Conservation (phyloP, 192 early-diverging fungal species). For the Lobosporangium transversale region DNA sequence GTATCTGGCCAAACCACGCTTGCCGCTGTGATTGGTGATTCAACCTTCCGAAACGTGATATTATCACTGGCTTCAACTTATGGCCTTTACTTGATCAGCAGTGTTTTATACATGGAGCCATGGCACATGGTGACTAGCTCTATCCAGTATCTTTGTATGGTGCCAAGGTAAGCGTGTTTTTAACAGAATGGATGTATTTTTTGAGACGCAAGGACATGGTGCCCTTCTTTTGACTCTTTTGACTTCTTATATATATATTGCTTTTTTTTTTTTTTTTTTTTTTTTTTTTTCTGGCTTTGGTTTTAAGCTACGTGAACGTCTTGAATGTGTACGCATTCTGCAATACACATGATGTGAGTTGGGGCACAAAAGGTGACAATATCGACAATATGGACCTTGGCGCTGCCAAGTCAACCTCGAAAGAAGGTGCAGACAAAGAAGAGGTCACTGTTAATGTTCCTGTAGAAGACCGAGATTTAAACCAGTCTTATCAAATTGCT, state of each 20-base stretch:
- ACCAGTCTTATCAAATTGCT: constrained; percentile 82
- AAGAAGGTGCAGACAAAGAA: constrained; percentile 74
- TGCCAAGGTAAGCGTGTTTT: constrained; percentile 81
- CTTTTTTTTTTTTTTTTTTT: constrained; percentile 54
- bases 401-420: constrained; percentile 76
- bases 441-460: constrained; percentile 82
- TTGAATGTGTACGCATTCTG: constrained; percentile 81
- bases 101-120: constrained; percentile 75
- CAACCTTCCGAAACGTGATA: constrained; percentile 71
- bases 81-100: constrained; percentile 71
- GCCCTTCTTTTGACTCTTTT: neutral
- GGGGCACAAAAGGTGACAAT: constrained; percentile 96
- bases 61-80: constrained; percentile 75
- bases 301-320: constrained; percentile 75
- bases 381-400: constrained; percentile 75
- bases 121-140: constrained; percentile 84
- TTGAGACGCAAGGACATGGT: too few relatives aligned
- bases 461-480: constrained; percentile 81
- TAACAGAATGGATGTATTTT: too few relatives aligned
- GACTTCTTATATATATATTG: neutral
- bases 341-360: constrained; percentile 69
- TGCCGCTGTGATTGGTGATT: constrained; percentile 71
- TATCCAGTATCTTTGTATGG: constrained; percentile 76
- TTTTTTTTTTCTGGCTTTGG: constrained; percentile 56
- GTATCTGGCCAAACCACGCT: constrained; percentile 64